Conservation (phyloP, 331 rosid species). For the Prunus yedoensis region DNA sequence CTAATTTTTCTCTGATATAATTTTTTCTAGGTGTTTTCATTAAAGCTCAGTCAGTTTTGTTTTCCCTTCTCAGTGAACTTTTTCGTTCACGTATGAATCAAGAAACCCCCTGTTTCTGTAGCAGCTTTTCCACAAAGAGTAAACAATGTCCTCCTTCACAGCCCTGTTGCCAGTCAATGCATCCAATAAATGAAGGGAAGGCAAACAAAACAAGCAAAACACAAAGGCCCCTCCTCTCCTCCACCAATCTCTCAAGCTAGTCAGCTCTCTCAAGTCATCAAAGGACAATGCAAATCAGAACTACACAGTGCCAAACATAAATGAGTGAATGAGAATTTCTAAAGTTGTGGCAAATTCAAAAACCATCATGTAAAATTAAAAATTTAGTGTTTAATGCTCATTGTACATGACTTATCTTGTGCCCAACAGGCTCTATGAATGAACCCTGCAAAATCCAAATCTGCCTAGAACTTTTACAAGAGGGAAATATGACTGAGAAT, state of each 20-base stretch:
- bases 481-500: neutral
- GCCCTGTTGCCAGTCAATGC: neutral
- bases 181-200: neutral
- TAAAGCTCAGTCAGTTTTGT: neutral
- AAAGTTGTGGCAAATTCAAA: neutral
- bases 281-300: neutral
- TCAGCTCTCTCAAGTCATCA: constrained; percentile 13
- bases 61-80: neutral
- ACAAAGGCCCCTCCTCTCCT: neutral
- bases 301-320: neutral
- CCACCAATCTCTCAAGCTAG: neutral
- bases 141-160: neutral
- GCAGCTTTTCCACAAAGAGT: constrained; percentile 2
- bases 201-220: neutral
- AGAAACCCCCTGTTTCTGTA: neutral
- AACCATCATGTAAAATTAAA: neutral
- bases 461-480: too few relatives aligned
- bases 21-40: neutral
- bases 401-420: too few relatives aligned
- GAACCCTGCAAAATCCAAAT: too few relatives aligned
- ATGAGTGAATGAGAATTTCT: neutral
- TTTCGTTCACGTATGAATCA: neutral
- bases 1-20: neutral
- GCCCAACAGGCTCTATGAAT: too few relatives aligned
- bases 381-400: too few relatives aligned